Conservation (phyloP, 2,329 filamentous ascomycete genomes). For the Achaetomium macrosporum region DNA sequence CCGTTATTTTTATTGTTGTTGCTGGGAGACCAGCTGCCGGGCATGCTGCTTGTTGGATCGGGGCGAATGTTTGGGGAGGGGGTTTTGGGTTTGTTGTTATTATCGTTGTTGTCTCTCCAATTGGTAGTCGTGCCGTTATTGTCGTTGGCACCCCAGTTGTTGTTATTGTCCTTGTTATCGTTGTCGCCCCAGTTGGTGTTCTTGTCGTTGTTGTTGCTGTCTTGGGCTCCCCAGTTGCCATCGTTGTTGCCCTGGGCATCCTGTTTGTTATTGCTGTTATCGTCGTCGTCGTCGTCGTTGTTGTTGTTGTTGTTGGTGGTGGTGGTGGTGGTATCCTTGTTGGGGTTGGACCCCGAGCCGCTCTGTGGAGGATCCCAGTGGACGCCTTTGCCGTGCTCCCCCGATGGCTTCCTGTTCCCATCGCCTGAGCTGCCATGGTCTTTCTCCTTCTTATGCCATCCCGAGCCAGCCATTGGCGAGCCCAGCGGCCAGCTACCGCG, state of each 20-base stretch:
- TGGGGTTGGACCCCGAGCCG: neutral
- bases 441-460: neutral
- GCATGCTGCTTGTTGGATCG: conserved; percentile 3
- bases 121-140: no score
- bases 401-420: neutral
- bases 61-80: neutral
- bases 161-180: neutral
- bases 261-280: neutral
- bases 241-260: no score
- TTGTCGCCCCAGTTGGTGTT: neutral
- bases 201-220: neutral
- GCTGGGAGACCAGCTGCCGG: conserved; percentile 4
- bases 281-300: neutral
- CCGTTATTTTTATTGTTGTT: neutral
- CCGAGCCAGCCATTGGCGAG: neutral
- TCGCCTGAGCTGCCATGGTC: neutral
- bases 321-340: neutral
- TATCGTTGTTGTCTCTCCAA: neutral
- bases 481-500: conserved; percentile 3
- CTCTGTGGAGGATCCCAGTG: conserved; percentile 14
- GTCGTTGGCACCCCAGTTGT: neutral
- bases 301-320: no score
- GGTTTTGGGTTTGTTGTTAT: neutral
- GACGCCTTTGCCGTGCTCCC: conserved; percentile 1
- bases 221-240: neutral